A percentile compares a stretch with the other conserved stretches of the same genome.
phyloP scores from a whole-genome alignment of 2,329 filamentous ascomycete species.

The Fonsecaea nubica region DNA sequence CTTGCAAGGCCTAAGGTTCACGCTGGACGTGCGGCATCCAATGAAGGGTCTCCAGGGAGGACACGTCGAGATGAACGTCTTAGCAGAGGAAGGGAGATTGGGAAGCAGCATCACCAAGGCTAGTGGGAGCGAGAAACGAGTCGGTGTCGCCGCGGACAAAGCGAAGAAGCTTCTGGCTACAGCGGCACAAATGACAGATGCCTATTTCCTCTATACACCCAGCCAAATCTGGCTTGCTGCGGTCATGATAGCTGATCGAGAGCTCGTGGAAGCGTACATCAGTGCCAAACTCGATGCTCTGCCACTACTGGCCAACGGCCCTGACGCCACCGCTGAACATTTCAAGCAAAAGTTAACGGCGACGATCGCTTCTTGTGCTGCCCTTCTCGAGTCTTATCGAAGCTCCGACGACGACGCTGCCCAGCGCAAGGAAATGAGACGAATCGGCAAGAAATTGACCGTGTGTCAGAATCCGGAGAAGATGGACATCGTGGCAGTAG shows the following conservation, averaged over 20 bases:
- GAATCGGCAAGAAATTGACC: constrained; percentile 58
- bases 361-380: constrained; percentile 49
- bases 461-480: constrained; percentile 59
- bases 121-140: constrained; percentile 48
- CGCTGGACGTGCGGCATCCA: constrained; percentile 90
- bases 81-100: constrained; percentile 61
- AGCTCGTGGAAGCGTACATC: constrained; percentile 53
- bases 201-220: constrained; percentile 95
- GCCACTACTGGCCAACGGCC: background rate
- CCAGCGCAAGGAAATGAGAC: constrained; percentile 52
- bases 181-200: constrained; percentile 85
- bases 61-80: constrained; percentile 76
- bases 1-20: constrained; percentile 89
- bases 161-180: constrained; percentile 77
- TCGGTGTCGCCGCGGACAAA: constrained; percentile 70
- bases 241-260: constrained; percentile 73
- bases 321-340: constrained; percentile 1
- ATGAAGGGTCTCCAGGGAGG: constrained; percentile 86
- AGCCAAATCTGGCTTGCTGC: constrained; percentile 91
- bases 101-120: constrained; percentile 35
- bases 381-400: constrained; percentile 49
- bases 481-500: constrained; percentile 48
- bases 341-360: constrained; percentile 42
- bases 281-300: constrained; percentile 50
- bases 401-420: constrained; percentile 46